These are phyloP conservation scores for Hypoxylon sp. DNA, from an alignment of 2,329 filamentous ascomycete species.

Conservation along the genomic window DNA sequence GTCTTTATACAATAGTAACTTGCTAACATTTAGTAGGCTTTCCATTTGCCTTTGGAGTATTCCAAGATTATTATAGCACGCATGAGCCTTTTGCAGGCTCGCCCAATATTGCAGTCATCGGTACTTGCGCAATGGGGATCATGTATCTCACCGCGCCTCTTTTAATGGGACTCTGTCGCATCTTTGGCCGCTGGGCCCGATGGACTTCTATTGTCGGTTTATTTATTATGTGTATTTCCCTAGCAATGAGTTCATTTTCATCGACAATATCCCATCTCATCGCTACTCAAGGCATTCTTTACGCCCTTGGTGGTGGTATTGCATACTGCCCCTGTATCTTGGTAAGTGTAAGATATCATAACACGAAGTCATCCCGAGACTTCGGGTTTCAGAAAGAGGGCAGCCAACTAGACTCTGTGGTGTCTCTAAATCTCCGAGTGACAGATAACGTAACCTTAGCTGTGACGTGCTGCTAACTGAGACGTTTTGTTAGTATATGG, in stretches of 20 bases:
- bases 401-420: background rate
- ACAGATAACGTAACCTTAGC: background rate
- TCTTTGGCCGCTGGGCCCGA: conserved; percentile 59
- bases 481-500: conserved; percentile 61
- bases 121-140: conserved; percentile 73
- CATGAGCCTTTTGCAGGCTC: conserved; percentile 70
- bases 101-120: conserved; percentile 72
- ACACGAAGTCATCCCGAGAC: background rate
- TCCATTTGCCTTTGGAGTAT: conserved; percentile 77
- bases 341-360: conserved; percentile 34
- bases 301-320: conserved; percentile 70
- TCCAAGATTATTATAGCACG: conserved; percentile 77
- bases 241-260: conserved; percentile 68
- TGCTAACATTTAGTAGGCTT: conserved; percentile 66
- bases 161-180: conserved; percentile 62
- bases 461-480: conserved; percentile 32
- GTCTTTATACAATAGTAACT: conserved; percentile 7
- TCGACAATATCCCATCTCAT: conserved; percentile 68
- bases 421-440: background rate
- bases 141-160: conserved; percentile 70
- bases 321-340: conserved; percentile 70
- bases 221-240: conserved; percentile 66
- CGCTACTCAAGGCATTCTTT: conserved; percentile 72
- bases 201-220: conserved; percentile 63
- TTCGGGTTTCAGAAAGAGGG: background rate